These are phyloP conservation scores for Gastrolobium bilobum DNA, from an alignment of 306 rosid genomes.

Conservation along the genomic window DNA sequence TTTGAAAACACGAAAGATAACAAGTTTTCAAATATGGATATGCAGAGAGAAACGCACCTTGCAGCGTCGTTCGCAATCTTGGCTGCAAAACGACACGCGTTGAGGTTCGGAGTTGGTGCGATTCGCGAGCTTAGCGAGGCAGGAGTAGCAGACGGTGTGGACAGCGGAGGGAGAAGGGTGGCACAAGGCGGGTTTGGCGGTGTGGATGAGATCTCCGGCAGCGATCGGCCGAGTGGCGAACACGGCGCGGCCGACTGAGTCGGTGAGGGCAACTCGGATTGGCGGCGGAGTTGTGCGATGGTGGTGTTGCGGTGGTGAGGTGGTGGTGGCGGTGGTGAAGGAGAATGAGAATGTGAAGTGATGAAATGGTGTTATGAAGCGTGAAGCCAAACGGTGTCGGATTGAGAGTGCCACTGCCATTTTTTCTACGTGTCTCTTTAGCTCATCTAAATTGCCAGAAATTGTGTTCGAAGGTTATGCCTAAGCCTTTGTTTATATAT, in stretches of 20 bases:
- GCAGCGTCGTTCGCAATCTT: conserved; percentile 60
- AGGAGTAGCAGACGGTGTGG: conserved; percentile 68
- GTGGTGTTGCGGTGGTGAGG: conserved; percentile 6
- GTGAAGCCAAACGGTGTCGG: conserved; percentile 52
- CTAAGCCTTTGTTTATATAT: too few relatives aligned
- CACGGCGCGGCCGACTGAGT: conserved; percentile 80
- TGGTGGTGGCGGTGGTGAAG: conserved; percentile 20
- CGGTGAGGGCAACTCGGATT: conserved; percentile 74
- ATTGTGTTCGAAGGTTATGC: too few relatives aligned
- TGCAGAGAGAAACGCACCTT: conserved; percentile 51
- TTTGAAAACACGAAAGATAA: neutral
- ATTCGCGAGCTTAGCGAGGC: conserved; percentile 62
- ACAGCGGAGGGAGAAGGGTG: conserved; percentile 68
- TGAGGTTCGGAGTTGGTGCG: conserved; percentile 20
- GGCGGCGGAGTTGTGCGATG: conserved; percentile 68
- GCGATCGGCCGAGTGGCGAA: conserved; percentile 80
- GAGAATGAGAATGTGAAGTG: conserved; percentile 41
- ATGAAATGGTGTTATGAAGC: conserved; percentile 40
- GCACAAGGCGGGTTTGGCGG: conserved; percentile 73
- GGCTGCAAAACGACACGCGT: conserved; percentile 61
- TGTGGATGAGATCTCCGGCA: conserved; percentile 81
- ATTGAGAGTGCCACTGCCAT: conserved; percentile 53
- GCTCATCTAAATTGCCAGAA: too few relatives aligned
- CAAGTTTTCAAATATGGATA: too few relatives aligned
- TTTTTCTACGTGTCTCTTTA: neutral